These are phyloP conservation scores for Fusarium pseudoanthophilum DNA, from an alignment of 2,329 filamentous ascomycete genomes.

Conservation along the genomic window DNA sequence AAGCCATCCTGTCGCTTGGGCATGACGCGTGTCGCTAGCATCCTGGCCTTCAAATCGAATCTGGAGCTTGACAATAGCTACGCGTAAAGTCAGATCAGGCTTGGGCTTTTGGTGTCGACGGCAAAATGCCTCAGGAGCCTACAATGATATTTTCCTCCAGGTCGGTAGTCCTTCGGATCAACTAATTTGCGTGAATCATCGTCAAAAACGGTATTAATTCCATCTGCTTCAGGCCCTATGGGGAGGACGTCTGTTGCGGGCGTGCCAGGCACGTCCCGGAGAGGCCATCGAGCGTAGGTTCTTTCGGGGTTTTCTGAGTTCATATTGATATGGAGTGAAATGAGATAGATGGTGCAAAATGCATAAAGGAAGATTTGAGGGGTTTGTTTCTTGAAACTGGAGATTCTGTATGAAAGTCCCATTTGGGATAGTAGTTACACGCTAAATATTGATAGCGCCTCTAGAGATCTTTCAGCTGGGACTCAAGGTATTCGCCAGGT, in stretches of 20 bases:
- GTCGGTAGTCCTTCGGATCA: not conserved
- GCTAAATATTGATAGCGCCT: not conserved
- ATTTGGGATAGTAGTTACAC: not conserved
- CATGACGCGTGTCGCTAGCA: not conserved
- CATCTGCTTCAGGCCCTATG: not conserved
- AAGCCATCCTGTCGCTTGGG: not conserved
- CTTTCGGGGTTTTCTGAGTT: not conserved
- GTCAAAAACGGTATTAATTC: fast-evolving
- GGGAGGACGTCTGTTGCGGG: not conserved
- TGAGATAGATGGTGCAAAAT: fast-evolving
- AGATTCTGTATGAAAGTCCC: not conserved
- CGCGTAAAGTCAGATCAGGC: fast-evolving
- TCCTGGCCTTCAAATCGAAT: not conserved
- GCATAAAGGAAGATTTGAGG: fast-evolving
- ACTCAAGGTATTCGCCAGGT: fast-evolving
- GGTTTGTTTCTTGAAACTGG: not conserved
- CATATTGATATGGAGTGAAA: not conserved
- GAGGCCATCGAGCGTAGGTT: not conserved
- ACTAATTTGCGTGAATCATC: not conserved
- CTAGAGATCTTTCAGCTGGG: fast-evolving
- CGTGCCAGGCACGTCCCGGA: not conserved
- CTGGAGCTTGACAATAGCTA: not conserved
- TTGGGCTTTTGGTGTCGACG: fast-evolving
- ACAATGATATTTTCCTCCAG: not conserved
- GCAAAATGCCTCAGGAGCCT: fast-evolving